Percentiles rank a stretch among this genome's conserved stretches.
phyloP scores from a whole-genome alignment of 371 early-diverging fungal species.

The Mucor racemosus region DNA sequence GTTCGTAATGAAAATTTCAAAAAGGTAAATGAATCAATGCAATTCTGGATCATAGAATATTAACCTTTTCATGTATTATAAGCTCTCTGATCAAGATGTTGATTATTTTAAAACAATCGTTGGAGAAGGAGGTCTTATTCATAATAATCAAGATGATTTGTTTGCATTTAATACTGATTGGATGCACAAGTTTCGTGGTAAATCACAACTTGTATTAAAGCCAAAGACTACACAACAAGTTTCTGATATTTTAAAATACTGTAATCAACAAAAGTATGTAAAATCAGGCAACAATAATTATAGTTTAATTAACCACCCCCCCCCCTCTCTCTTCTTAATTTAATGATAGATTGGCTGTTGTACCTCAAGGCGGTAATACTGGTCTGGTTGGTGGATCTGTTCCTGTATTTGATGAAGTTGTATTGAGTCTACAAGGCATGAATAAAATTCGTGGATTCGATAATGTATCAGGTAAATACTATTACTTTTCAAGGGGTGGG shows the following conservation, averaged over 20 bases:
- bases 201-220: conserved; percentile 80
- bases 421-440: conserved; percentile 80
- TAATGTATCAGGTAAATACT: conserved; percentile 70
- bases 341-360: conserved; percentile 76
- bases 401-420: conserved; percentile 94
- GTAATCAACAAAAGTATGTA: conserved; percentile 73
- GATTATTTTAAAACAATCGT: conserved; percentile 65
- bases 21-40: conserved; percentile 39
- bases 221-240: conserved; percentile 91
- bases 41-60: neutral
- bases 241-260: conserved; percentile 83
- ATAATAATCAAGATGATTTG: conserved; percentile 59
- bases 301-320: neutral
- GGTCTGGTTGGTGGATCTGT: conserved; percentile 92
- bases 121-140: conserved; percentile 51
- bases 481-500: conserved; percentile 3
- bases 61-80: neutral
- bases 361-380: conserved; percentile 98
- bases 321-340: neutral
- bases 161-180: conserved; percentile 85
- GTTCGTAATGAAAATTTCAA: conserved; percentile 60
- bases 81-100: conserved; percentile 63
- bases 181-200: conserved; percentile 91
- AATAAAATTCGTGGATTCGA: conserved; percentile 86
- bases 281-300: neutral